A percentile compares a stretch with the other conserved stretches of the same genome.
phyloP scores from a whole-genome alignment of 164 flowering plant species.

The Umbellularia californica region DNA sequence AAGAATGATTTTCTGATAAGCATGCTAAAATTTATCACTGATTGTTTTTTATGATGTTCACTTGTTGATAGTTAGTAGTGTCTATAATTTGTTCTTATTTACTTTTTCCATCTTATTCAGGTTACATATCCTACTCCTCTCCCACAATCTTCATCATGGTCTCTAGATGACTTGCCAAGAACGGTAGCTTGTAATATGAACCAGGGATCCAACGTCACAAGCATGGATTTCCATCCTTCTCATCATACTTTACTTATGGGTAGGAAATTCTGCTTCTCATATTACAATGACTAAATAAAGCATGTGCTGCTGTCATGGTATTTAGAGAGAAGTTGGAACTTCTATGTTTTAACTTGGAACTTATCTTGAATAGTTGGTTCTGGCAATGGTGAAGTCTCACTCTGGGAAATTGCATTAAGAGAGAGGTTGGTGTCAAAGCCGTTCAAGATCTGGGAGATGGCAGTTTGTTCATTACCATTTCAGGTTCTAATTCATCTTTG shows the following conservation, averaged over 20 bases:
- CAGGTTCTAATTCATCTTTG: slow-evolving; percentile 45
- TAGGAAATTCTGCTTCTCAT: slow-evolving; percentile 15
- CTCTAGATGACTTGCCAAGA: slow-evolving; percentile 76
- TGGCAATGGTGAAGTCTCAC: slow-evolving; percentile 58
- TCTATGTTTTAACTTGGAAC: slow-evolving; percentile 9
- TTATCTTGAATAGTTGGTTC: slow-evolving; percentile 55
- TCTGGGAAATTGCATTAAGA: slow-evolving; percentile 68
- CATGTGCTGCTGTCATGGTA: background rate
- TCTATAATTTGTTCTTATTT: background rate
- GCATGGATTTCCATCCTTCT: slow-evolving; percentile 95
- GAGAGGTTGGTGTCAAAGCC: slow-evolving; percentile 67
- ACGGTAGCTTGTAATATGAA: slow-evolving; percentile 56
- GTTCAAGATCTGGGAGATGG: slow-evolving; percentile 68
- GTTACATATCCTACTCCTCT: slow-evolving; percentile 60
- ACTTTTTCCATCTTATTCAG: slow-evolving; percentile 26
- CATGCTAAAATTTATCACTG: background rate
- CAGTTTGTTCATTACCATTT: slow-evolving; percentile 39
- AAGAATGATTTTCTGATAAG: too few species aligned
- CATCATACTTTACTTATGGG: slow-evolving; percentile 76
- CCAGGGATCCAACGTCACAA: slow-evolving; percentile 73
- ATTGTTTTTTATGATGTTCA: background rate
- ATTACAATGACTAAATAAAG: background rate
- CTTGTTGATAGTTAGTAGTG: background rate
- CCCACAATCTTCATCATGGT: slow-evolving; percentile 61
- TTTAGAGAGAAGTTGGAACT: background rate